Percentiles rank a stretch among this genome's conserved stretches.
Conservation (phyloP, 257 asterid genomes). For the Forsythia suspensa region DNA sequence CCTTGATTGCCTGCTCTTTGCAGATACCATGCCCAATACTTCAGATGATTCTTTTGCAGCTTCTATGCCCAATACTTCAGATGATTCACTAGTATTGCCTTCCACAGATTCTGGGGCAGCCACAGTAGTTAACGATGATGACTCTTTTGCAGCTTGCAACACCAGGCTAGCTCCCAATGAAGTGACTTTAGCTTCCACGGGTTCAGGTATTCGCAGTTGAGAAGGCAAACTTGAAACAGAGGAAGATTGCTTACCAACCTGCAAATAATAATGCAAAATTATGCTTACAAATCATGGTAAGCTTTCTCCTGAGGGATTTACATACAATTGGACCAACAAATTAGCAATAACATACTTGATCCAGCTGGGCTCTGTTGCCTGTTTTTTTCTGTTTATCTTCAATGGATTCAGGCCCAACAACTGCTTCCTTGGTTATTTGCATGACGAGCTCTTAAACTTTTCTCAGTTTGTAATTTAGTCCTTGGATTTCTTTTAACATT, state of each 20-base stretch:
- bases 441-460: too few relatives aligned
- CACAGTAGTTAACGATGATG: background rate
- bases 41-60: background rate
- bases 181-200: conserved; percentile 17
- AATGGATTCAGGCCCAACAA: conserved; percentile 31
- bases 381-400: conserved; percentile 35
- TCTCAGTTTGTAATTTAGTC: too few relatives aligned
- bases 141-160: conserved; percentile 11
- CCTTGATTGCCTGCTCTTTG: conserved; percentile 13
- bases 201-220: conserved; percentile 13
- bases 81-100: conserved; percentile 15
- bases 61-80: conserved; percentile 17
- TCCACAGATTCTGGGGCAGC: background rate
- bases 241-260: conserved; percentile 33
- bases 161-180: conserved; percentile 7
- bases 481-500: too few relatives aligned
- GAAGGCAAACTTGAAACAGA: conserved; percentile 25
- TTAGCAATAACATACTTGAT: conserved; percentile 48
- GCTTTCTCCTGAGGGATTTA: conserved; percentile 6
- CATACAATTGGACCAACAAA: conserved; percentile 16
- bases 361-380: conserved; percentile 29
- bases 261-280: conserved; percentile 12
- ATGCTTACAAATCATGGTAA: background rate
- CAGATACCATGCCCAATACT: conserved; percentile 12
- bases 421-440: conserved; percentile 2